A percentile compares a stretch with the other conserved stretches of the same genome.
Conservation (phyloP, 2,329 filamentous ascomycete genomes). For the Calonectria honghensis region DNA sequence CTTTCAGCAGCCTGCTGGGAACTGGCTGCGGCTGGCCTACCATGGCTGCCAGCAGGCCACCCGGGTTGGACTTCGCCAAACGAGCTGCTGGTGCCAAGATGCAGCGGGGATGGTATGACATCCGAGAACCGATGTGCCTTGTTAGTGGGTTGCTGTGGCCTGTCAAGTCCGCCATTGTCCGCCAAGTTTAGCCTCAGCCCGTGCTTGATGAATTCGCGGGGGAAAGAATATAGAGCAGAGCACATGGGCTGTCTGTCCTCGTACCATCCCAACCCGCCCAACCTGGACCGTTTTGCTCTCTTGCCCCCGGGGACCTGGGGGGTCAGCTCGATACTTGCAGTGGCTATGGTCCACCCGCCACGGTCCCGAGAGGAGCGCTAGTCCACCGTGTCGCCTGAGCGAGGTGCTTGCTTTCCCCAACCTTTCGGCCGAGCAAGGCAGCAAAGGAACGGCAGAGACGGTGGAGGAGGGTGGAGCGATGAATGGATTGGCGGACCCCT, state of each 20-base stretch:
- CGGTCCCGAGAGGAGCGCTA: constrained; percentile 8
- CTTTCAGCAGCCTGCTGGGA: constrained; percentile 42
- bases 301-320: not conserved
- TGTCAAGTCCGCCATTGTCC: not conserved
- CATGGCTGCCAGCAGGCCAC: constrained; percentile 40
- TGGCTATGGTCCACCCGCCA: constrained; percentile 27
- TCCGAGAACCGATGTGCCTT: constrained; percentile 41
- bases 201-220: not conserved
- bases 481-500: constrained; percentile 31
- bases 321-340: constrained; percentile 13
- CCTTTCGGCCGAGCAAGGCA: constrained; percentile 36
- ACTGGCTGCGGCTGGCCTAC: constrained; percentile 48
- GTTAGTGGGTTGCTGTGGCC: constrained; percentile 24
- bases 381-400: constrained; percentile 6
- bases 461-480: constrained; percentile 31
- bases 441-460: constrained; percentile 10
- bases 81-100: constrained; percentile 40
- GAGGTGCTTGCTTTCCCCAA: constrained; percentile 17
- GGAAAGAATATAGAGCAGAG: not conserved
- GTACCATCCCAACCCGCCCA: not conserved
- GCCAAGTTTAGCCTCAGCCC: not conserved
- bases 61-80: constrained; percentile 44
- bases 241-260: not conserved
- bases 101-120: constrained; percentile 43
- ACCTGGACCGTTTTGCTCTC: not conserved